Evolutionary conservation across 2,329 filamentous ascomycete species (phyloP).

Genomic region (Triangularia setosa): DNA sequence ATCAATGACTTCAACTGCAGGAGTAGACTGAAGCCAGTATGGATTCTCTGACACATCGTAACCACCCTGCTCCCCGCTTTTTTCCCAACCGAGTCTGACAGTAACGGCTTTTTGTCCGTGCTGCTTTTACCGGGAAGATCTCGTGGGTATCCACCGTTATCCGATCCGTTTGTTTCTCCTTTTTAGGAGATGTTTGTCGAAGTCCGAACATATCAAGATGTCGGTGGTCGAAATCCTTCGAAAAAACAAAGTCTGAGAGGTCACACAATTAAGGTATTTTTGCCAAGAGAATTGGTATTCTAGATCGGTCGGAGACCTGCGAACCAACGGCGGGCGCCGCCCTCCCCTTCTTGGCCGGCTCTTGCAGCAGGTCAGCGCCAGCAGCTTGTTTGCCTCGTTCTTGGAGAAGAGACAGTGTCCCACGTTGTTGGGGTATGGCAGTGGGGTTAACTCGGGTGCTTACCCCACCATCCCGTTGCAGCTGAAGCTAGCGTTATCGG

Average conservation of each 20-base stretch:
- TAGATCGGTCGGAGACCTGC: background rate
- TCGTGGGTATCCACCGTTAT: background rate
- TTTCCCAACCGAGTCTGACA: background rate
- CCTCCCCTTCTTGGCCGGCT: background rate
- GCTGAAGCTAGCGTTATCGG: constrained; percentile 4
- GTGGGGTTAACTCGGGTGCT: background rate
- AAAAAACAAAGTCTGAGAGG: background rate
- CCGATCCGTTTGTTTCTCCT: background rate
- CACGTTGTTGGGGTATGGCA: background rate
- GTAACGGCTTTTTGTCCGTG: background rate
- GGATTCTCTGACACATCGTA: constrained; percentile 8
- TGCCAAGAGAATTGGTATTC: background rate
- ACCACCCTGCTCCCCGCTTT: background rate
- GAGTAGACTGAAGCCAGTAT: background rate
- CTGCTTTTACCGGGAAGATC: background rate
- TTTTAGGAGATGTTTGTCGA: background rate
- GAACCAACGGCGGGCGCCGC: background rate
- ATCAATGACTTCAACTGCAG: background rate
- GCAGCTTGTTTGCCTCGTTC: background rate
- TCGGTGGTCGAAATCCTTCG: background rate
- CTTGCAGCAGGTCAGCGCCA: background rate
- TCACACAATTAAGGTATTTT: background rate
- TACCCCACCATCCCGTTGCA: background rate
- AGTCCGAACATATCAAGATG: background rate
- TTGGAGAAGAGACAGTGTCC: background rate